Evolutionary conservation across 1,284 basidiomycete genomes (phyloP).

Genomic region (Malassezia pachydermatis): DNA sequence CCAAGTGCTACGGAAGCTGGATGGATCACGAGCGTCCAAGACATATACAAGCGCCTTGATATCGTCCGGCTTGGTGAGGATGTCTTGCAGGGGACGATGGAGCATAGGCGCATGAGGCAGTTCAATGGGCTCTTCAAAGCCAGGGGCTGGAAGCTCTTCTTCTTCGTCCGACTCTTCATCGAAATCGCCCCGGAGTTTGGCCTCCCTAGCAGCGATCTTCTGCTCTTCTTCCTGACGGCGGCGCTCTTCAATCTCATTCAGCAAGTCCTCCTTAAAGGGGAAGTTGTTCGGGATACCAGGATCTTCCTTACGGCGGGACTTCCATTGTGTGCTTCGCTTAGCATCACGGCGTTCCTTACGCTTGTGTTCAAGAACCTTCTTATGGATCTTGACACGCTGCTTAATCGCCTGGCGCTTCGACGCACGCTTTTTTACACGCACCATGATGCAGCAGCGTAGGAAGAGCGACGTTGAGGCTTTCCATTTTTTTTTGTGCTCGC

Average conservation of each 20-base stretch:
- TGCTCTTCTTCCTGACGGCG: conserved; percentile 27
- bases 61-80: conserved; percentile 18
- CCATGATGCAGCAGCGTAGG: conserved; percentile 19
- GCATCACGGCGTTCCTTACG: conserved; percentile 54
- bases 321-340: conserved; percentile 77
- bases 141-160: conserved; percentile 11
- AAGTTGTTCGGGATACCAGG: conserved; percentile 94
- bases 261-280: conserved; percentile 91
- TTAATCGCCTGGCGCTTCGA: conserved; percentile 38
- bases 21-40: conserved; percentile 38
- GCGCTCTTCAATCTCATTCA: conserved; percentile 59
- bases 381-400: conserved; percentile 43
- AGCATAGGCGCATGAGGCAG: conserved; percentile 20
- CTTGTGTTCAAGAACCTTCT: conserved; percentile 44
- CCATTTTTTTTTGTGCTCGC: conserved; percentile 11
- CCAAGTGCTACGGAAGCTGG: conserved; percentile 31
- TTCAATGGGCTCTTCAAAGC: neutral
- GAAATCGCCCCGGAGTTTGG: conserved; percentile 15
- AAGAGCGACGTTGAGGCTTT: neutral
- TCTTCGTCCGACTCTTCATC: conserved; percentile 22
- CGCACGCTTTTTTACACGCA: conserved; percentile 36
- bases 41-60: conserved; percentile 29
- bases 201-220: conserved; percentile 18
- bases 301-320: conserved; percentile 59
- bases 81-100: conserved; percentile 17